These are phyloP conservation scores for Ogataea hybrid DNA, from an alignment of 1,139 yeast genomes.

Conservation along the genomic window DNA sequence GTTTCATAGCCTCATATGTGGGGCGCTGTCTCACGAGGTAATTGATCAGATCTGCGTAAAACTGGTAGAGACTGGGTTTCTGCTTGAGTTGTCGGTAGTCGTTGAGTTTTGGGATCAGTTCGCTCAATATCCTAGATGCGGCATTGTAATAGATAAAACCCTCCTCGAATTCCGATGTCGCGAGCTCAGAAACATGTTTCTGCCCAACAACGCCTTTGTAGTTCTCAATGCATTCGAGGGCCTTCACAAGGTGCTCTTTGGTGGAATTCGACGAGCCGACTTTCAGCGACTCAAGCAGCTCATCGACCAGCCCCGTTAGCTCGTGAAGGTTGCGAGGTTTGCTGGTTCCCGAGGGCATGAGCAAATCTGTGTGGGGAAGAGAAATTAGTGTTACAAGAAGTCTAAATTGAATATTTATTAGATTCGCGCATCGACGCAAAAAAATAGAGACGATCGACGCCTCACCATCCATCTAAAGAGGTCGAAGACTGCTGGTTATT, in stretches of 20 bases:
- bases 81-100: slow-evolving; percentile 15
- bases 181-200: slow-evolving; percentile 2
- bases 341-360: slow-evolving; percentile 14
- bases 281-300: slow-evolving; percentile 19
- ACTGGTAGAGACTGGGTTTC: slow-evolving; percentile 14
- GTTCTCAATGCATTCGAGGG: slow-evolving; percentile 26
- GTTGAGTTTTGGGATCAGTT: slow-evolving; percentile 23
- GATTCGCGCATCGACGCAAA: slow-evolving; percentile 5
- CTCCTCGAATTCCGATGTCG: slow-evolving; percentile 16
- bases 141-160: slow-evolving; percentile 25
- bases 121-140: slow-evolving; percentile 25
- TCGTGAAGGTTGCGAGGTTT: slow-evolving; percentile 18
- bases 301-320: slow-evolving; percentile 23
- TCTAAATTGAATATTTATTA: not conserved
- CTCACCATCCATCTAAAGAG: slow-evolving; percentile 22
- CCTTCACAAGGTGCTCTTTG: slow-evolving; percentile 22
- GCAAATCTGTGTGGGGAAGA: not conserved
- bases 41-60: slow-evolving; percentile 23
- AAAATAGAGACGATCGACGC: slow-evolving; percentile 8
- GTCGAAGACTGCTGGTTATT: slow-evolving; percentile 11
- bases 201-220: slow-evolving; percentile 17
- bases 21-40: slow-evolving; percentile 20
- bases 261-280: slow-evolving; percentile 9
- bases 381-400: not conserved
- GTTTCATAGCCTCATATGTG: slow-evolving; percentile 17